Evolutionary conservation across 2,329 filamentous ascomycete genomes (phyloP), one percentile per base, ranked within the genome.

Genomic region (Fusarium torreyae): DNA sequence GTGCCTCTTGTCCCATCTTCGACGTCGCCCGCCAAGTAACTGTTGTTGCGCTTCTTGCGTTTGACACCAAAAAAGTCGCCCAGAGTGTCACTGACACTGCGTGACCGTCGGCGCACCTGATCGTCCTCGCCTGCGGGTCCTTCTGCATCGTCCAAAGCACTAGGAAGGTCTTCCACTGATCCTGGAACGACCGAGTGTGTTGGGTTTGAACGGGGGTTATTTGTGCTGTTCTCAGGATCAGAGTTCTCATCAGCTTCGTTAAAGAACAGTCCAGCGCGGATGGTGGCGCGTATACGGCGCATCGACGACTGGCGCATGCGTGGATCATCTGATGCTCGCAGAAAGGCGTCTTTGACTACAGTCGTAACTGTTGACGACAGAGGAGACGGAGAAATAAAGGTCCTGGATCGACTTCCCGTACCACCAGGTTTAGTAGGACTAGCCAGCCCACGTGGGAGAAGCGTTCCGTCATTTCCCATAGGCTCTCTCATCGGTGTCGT

Each of bases 321-420:
- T 1, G 81, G 76, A 33, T 76, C 77, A 26, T 83, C 81, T 17
- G 83, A 79, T 33, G 83, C 81, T 13, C 84, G 79, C 3, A 87
- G 79, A 31, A 88, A 80, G 13, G 83, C 85, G 68, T 89, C 87
- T 42, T 86, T 85, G 43, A 89, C 85, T 1, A 87, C 86, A 0
- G 86, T 85, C 18, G 82, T 87, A 38, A 89, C 85, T 2, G 87
- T 88, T 0, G 87, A 88, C 3, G 87, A 88, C 34, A 89, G 81
- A 1, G 87, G 87, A 1, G 87, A 89, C 13, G 87, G 87, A 4
- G 87, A 89, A 63, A 88, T 87, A 38, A 89, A 83, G 3, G 84
- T 82, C 33, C 83, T 83, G 28, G 82, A 64, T 70, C 78, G 66
- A 71, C 76, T 66, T 70, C 60, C 59, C 26, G 57, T 52, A 31